Evolutionary conservation across 108 stramenopile species (phyloP), one percentile per base, ranked within the genome.

Genomic region (Epipyxis sp.): DNA sequence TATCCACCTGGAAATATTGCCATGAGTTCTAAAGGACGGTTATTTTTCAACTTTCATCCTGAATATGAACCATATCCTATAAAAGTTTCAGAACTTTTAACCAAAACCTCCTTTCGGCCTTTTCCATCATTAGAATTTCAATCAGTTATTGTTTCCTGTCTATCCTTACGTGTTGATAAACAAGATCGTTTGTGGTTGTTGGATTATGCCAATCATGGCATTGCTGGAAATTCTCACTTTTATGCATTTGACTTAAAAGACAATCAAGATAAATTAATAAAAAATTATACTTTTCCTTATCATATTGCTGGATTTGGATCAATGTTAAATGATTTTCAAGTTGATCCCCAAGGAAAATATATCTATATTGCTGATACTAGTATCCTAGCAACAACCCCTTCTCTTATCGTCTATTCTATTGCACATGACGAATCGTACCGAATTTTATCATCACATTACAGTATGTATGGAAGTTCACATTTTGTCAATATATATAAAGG

Each of bases 281-380:
- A 67, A 6, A 10, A 74, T 13, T 65, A 35, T 37, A 32, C 34
- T 32, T 74, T 74, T 42, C 71, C 71, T 10, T 3, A 13, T 10
- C 10, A 74, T 6, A 42, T 74, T 37, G 71, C 71, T 27, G 71
- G 71, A 39, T 37, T 74, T 37, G 71, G 71, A 27, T 74, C 71
- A 3, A 34, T 74, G 32, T 42, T 74, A 27, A 74, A 74, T 37
- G 71, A 74, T 39, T 74, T 74, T 74, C 27, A 27, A 32, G 71
- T 74, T 6, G 50, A 57, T 37, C 71, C 41, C 34, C 6, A 74
- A 39, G 71, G 71, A 13, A 10, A 37, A 10, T 34, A 10, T 3
- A 37, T 74, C 44, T 74, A 74, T 42, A 74, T 74, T 37, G 71
- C 71, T 6, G 71, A 74, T 32, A 74, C 71, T 10, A 43, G 41